Evolutionary conservation across 2,329 filamentous ascomycete species (phyloP).

Genomic region (Diaporthe helianthi): DNA sequence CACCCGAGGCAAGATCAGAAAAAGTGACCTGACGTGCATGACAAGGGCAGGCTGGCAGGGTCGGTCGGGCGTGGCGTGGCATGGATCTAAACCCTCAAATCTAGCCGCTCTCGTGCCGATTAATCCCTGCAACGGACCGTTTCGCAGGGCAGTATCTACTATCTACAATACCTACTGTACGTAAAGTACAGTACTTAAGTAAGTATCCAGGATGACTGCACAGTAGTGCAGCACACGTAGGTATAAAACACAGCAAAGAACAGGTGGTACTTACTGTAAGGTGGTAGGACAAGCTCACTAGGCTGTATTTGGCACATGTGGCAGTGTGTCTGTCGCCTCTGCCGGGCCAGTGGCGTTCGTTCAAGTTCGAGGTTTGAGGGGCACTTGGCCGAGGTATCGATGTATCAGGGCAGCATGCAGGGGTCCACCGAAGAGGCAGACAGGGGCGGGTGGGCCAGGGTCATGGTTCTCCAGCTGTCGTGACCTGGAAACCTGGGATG

Average conservation of each 20-base stretch:
- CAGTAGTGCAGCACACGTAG: not conserved
- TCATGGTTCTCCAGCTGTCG: conserved; percentile 11
- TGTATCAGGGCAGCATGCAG: not conserved
- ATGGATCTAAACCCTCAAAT: conserved; percentile 24
- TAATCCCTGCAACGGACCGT: conserved; percentile 7
- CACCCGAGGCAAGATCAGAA: not conserved
- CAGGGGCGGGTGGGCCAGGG: conserved; percentile 11
- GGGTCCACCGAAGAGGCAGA: not conserved
- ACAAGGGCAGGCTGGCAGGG: conserved; percentile 13
- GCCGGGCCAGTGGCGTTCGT: not conserved
- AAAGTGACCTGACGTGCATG: conserved; percentile 22
- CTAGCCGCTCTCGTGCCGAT: conserved; percentile 9
- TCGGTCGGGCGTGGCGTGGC: conserved; percentile 8
- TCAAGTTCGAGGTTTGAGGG: not conserved
- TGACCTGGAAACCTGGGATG: conserved; percentile 7
- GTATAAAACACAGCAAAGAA: no score
- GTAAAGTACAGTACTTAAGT: no score
- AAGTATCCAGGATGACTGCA: not conserved
- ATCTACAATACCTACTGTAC: no score
- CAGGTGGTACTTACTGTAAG: not conserved
- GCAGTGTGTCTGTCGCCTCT: not conserved
- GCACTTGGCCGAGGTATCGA: not conserved
- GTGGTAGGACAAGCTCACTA: not conserved
- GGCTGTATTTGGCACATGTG: not conserved
- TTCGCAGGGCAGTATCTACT: not conserved